Conservation (phyloP, 106 monocot genomes). For the Apostasia ramifera region DNA sequence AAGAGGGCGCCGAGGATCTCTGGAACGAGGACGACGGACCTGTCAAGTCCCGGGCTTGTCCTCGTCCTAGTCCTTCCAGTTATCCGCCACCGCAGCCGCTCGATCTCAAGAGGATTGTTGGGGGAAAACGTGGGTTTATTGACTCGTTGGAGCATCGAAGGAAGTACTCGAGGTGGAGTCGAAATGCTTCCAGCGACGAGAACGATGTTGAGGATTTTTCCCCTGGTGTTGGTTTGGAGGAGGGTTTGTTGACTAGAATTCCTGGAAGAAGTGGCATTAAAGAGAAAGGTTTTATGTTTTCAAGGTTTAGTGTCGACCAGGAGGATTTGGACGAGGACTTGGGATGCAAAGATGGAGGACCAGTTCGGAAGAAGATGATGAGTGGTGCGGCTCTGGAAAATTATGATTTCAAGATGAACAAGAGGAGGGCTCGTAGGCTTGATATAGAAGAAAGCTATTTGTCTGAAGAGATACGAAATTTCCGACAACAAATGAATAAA, state of each 20-base stretch:
- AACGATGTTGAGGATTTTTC: slow-evolving; percentile 23
- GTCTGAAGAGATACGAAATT: slow-evolving; percentile 25
- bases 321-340: slow-evolving; percentile 21
- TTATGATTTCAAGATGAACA: slow-evolving; percentile 53
- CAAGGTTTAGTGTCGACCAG: slow-evolving; percentile 14
- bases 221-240: slow-evolving; percentile 6
- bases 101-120: slow-evolving; percentile 35
- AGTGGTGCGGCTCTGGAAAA: slow-evolving; percentile 64
- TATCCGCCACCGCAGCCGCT: slow-evolving; percentile 12
- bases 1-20: slow-evolving; percentile 81
- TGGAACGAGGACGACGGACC: slow-evolving; percentile 96
- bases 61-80: not conserved
- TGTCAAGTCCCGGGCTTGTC: slow-evolving; percentile 3
- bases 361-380: slow-evolving; percentile 32
- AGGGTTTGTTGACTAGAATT: not conserved
- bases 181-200: slow-evolving; percentile 41
- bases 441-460: slow-evolving; percentile 20
- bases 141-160: slow-evolving; percentile 29
- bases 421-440: slow-evolving; percentile 23
- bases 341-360: slow-evolving; percentile 5
- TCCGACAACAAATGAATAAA: slow-evolving; percentile 42
- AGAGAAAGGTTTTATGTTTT: slow-evolving; percentile 4
- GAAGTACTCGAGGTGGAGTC: slow-evolving; percentile 39
- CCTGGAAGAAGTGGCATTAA: not conserved
- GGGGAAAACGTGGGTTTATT: slow-evolving; percentile 10